A percentile compares a stretch with the other conserved stretches of the same genome.
phyloP scores from a whole-genome alignment of 495 filamentous ascomycete species.

The Aspergillus sclerotiicarbonarius region DNA sequence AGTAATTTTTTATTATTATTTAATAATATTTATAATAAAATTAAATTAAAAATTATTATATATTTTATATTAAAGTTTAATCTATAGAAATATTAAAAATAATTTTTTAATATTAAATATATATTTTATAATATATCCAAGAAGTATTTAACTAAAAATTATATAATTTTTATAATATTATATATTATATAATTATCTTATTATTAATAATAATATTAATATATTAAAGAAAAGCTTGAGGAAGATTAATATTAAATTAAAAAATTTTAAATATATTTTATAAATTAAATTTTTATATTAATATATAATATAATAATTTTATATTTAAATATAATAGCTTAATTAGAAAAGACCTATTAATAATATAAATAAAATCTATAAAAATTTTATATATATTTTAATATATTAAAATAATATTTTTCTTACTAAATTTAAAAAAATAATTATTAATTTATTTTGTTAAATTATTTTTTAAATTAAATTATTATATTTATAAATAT shows the following conservation, averaged over 20 bases:
- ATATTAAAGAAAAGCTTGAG: no score
- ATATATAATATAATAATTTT: background rate
- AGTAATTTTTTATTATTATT: no score
- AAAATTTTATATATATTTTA: slow-evolving; percentile 3
- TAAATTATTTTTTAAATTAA: background rate
- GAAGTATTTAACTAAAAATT: no score
- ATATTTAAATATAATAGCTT: background rate
- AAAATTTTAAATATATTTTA: background rate
- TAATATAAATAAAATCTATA: background rate
- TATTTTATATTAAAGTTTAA: no score
- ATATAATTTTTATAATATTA: no score
- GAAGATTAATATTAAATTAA: background rate
- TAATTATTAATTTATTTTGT: slow-evolving; percentile 1
- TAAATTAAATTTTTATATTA: background rate
- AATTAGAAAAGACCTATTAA: background rate
- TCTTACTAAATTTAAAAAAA: background rate
- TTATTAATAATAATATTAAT: no score
- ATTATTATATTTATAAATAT: slow-evolving; percentile 1
- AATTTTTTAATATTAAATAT: no score
- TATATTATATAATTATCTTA: no score
- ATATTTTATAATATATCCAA: no score
- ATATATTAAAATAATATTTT: background rate
- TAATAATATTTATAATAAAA: no score
- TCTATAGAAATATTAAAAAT: no score
- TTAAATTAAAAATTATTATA: no score